Evolutionary conservation across 164 flowering plant species (phyloP).

Genomic region (Taxillus chinensis): DNA sequence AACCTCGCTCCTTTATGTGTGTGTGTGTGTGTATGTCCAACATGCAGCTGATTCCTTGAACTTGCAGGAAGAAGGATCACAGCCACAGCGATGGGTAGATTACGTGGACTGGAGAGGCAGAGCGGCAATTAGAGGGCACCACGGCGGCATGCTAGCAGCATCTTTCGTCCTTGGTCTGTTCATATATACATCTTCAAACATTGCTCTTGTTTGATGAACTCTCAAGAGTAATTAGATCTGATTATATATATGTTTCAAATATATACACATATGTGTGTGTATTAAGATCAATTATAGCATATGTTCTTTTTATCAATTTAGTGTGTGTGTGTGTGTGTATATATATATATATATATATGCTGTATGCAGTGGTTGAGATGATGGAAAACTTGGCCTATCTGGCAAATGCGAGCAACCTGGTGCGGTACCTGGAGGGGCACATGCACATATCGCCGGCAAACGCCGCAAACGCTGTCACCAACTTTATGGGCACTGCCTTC

Average conservation of each 20-base stretch:
- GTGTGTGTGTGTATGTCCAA: too few species aligned
- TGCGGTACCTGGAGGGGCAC: slow-evolving; percentile 29
- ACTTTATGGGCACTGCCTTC: slow-evolving; percentile 75
- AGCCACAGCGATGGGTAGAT: slow-evolving; percentile 33
- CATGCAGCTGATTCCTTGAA: too few species aligned
- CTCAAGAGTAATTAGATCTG: too few species aligned
- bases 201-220: too few species aligned
- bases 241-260: too few species aligned
- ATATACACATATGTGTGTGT: too few species aligned
- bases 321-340: too few species aligned
- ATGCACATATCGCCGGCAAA: slow-evolving; percentile 47
- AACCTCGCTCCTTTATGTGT: too few species aligned
- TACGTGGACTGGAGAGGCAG: slow-evolving; percentile 33
- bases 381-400: slow-evolving; percentile 58
- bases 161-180: slow-evolving; percentile 27
- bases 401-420: slow-evolving; percentile 66
- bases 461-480: slow-evolving; percentile 50
- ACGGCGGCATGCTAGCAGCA: slow-evolving; percentile 39
- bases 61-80: slow-evolving; percentile 18
- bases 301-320: too few species aligned
- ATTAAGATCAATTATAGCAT: too few species aligned
- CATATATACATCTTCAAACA: not conserved
- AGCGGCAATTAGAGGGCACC: slow-evolving; percentile 22
- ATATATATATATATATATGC: too few species aligned
- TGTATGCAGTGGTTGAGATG: slow-evolving; percentile 36